Evolutionary conservation across 2,329 filamentous ascomycete genomes (phyloP), one percentile per base, ranked within the genome.

Genomic region (Epichloe glyceriae): DNA sequence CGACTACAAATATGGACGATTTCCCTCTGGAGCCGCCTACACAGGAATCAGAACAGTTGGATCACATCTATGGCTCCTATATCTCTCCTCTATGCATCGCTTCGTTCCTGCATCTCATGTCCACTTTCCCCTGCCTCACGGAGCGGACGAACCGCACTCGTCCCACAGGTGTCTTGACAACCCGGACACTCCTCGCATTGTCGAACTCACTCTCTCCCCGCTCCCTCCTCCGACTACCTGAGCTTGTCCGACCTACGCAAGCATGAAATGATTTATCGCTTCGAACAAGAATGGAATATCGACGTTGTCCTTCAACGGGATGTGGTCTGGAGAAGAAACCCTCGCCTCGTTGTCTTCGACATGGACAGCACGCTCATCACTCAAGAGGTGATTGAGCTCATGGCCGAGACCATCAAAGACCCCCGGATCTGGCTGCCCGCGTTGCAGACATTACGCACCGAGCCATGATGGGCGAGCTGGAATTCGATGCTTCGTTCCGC

Each of bases 311-410:
- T 95, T 55, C 87, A 94, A 66, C 68, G 68, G 40, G 86, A 91
- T 62, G 78, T 73, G 33, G 73, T 91, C 34, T 88, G 84, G 73
- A 76, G 88, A 52, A 78, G 84, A 30, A 80, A 94, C 67, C 90
- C 90, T 57, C 80, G 91, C 8, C 74, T 97, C 11, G 89, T 91
- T 3, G 88, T 96, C 34, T 98, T 98, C 62, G 93, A 98, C 67
- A 98, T 98, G 93, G 93, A 98, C 71, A 93, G 86, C 67, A 98
- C 93, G 0, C 78, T 98, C 53, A 97, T 98, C 64, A 86, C 91
- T 50, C 90, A 98, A 67, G 93, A 98, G 71, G 90, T 96, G 54
- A 97, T 98, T 63, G 93, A 98, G 67, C 83, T 97, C 61, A 83
- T 98, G 51, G 93, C 93, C 4, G 82, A 85, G 50, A 85, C 85